Base-by-base conservation (phyloP, 2,329 filamentous ascomycete genomes). In the Decorospora gaudefroyi region DNA sequence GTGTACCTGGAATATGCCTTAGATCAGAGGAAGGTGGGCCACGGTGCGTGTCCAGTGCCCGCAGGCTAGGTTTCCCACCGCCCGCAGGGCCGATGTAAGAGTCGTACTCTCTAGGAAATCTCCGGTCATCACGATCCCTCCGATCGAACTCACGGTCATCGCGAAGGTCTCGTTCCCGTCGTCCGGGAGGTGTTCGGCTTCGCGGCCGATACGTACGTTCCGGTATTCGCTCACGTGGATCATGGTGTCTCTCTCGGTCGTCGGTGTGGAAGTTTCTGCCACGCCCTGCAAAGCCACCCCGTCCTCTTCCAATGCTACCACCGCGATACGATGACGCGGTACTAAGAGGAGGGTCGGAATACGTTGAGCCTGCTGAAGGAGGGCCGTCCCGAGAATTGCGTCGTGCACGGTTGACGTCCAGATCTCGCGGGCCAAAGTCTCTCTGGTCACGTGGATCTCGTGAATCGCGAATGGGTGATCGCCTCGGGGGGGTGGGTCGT, bases 341-440 rank as follows among this genome's bases (percentile, higher is more conserved):
- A 12, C 76, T 78, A 43, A 85, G 84, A 1, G 80, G 76, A 9
- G 81, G 78, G 19, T 90, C 87, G 0, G 86, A 87, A 15, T 82
- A 83, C 7, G 82, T 83, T 3, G 87, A 88, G 4, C 84, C 84
- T 12, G 84, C 85, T 1, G 86, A 87, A 15, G 83, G 79, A 8
- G 87, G 86, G 0, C 86, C 87, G 59, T 91, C 87, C 59, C 87
- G 78, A 6, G 86, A 89, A 11, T 80, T 83, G 32, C 86, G 78
- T 40, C 86, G 77, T 12, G 83, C 81, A 45, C 87, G 79, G 45
- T 85, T 83, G 6, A 83, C 77, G 53, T 90, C 87, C 5, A 86
- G 73, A 32, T 82, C 83, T 21, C 84, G 74, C 0, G 83, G 84
- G 1, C 73, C 64, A 50, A 72, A 72, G 43, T 86, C 83, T 59